Evolutionary conservation across 495 filamentous ascomycete genomes (phyloP), one percentile per base, ranked within the genome.

Genomic region (Aspergillus steynii): DNA sequence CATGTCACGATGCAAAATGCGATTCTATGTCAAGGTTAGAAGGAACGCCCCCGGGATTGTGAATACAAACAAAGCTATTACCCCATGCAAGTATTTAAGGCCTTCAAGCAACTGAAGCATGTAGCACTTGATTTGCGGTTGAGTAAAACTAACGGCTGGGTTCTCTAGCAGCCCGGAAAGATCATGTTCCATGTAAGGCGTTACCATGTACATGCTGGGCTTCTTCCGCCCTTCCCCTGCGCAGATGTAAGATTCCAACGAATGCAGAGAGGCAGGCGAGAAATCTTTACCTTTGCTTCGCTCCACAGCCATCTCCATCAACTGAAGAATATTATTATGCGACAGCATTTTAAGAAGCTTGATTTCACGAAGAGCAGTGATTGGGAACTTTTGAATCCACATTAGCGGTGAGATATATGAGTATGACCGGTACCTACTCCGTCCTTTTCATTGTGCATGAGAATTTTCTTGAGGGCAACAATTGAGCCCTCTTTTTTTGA

Each of bases 171-270:
- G 84, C 56, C 95, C 95, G 20, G 94, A 96, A 5, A 99, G 82
- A 71, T 99, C 95, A 71, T 99, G 95, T 67, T 98, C 95, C 94
- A 98, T 97, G 71, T 98, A 99, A 34, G 93, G 94, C 28, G 88
- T 96, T 55, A 97, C 95, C 95, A 99, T 99, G 71, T 97, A 98
- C 82, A 98, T 90, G 71, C 91, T 91, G 0, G 90, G 88, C 60
- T 89, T 86, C 74, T 93, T 95, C 53, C 86, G 84, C 65, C 90
- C 92, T 71, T 93, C 90, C 53, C 79, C 84, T 86, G 63, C 14
- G 9, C 7, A 26, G 31, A 45, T 32, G 46, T 72, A 63, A 58
- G 68, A 58, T 14, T 28, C 32, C 26, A 26, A 6, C n/a, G 3
- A 14, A 49, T 20, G 20, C 20, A 20, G 20, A 7, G 9, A n/a